A percentile compares a stretch with the other conserved stretches of the same genome.
phyloP scores from a whole-genome alignment of 768 basidiomycete genomes.

The Thelephora ganbajun region DNA sequence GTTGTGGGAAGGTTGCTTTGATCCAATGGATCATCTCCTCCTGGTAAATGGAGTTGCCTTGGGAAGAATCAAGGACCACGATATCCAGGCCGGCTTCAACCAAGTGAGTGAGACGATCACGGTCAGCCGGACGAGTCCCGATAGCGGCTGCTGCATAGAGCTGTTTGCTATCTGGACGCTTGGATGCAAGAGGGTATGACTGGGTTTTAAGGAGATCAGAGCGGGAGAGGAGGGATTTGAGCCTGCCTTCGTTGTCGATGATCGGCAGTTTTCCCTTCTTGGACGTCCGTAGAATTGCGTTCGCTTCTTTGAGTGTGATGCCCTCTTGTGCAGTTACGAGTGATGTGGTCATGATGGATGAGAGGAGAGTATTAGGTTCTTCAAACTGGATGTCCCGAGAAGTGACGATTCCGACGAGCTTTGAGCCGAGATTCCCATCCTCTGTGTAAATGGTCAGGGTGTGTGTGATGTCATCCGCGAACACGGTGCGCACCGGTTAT shows the following conservation, averaged over 20 bases:
- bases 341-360: conserved; percentile 78
- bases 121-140: conserved; percentile 83
- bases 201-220: conserved; percentile 97
- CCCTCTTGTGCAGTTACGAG: conserved; percentile 82
- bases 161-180: conserved; percentile 84
- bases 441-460: conserved; percentile 55
- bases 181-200: conserved; percentile 89
- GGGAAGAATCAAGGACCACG: conserved; percentile 87
- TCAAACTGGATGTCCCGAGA: conserved; percentile 94
- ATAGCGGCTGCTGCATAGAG: conserved; percentile 93
- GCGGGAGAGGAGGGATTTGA: conserved; percentile 80
- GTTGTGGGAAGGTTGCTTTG: conserved; percentile 68
- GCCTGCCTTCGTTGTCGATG: conserved; percentile 48
- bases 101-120: conserved; percentile 71
- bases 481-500: conserved; percentile 72
- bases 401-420: conserved; percentile 93
- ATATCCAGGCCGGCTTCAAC: conserved; percentile 94
- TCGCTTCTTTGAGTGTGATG: conserved; percentile 83
- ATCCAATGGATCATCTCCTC: conserved; percentile 92
- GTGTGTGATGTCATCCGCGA: conserved; percentile 19
- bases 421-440: conserved; percentile 74
- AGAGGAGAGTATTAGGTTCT: conserved; percentile 44
- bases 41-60: conserved; percentile 91
- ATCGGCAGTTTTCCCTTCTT: conserved; percentile 98
- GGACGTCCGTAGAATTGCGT: conserved; percentile 85